Evolutionary conservation across 163 green algal species (phyloP).

Genomic region (Prototheca wickerhamii): DNA sequence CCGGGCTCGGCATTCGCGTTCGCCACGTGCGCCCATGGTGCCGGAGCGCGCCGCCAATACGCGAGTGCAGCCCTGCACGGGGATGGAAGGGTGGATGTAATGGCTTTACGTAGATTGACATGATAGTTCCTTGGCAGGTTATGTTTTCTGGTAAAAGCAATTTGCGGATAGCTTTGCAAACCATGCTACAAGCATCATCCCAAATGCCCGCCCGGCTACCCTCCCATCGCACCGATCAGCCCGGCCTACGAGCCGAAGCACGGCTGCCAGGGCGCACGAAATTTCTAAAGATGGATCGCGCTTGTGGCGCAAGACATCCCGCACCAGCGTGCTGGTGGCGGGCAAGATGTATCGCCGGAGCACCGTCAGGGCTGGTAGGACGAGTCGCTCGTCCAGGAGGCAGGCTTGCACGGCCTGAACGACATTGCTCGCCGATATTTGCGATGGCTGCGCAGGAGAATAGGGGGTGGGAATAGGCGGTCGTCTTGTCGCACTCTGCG

Average conservation of each 20-base stretch:
- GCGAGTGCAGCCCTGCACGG: background rate
- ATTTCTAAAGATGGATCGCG: background rate
- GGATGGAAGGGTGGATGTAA: background rate
- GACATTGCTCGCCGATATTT: background rate
- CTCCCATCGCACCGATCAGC: no score
- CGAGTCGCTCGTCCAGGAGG: background rate
- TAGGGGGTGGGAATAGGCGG: background rate
- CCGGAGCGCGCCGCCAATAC: background rate
- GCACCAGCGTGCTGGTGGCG: background rate
- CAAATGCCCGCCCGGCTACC: no score
- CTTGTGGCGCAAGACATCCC: background rate
- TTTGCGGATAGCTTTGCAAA: no score
- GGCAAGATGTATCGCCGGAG: background rate
- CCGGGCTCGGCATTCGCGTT: background rate
- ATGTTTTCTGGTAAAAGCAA: no score
- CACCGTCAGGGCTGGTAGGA: background rate
- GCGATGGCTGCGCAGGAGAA: background rate
- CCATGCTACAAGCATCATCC: no score
- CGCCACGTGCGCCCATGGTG: background rate
- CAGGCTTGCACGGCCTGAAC: background rate
- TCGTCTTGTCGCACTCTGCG: no score
- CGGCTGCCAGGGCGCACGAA: background rate
- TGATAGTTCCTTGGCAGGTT: no score
- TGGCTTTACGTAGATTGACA: no score
- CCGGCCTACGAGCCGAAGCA: background rate